Base-by-base conservation (phyloP, 2,329 filamentous ascomycete genomes). In the Exophiala lecanii-corni region DNA sequence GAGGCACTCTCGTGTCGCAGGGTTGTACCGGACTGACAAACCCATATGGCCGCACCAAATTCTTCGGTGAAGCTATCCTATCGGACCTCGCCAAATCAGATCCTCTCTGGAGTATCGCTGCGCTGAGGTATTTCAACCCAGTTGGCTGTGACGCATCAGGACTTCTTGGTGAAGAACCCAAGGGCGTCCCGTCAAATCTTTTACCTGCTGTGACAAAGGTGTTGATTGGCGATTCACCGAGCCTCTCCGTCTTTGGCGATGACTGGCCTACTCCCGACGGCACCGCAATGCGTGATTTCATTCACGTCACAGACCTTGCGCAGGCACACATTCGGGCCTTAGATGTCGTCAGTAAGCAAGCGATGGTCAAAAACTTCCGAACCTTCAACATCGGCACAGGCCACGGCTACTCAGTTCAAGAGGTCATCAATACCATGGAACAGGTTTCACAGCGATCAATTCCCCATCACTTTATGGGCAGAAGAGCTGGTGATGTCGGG, bases 91-190 rank as follows among this genome's bases (percentile, higher is more conserved):
- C 78, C 10, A 63, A 67, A 13, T 74, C 80, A 2, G 77, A 83
- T 58, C 71, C 77, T 4, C 69, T 73, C 17, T 82, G 79, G 78
- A 74, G 73, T 12, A 78, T 82, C 51, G 76, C 78, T 23, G 76
- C 78, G 3, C 66, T 84, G 19, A 71, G 80, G 20, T 84, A 84
- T 62, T 84, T 84, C 66, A 84, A 83, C 50, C 81, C 80, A 1
- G 75, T 82, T 40, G 80, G 81, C 5, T 82, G 78, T 59, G 77
- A 84, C 56, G 67, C 76, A 18, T 81, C 78, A 2, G 81, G 80
- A 12, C 64, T 81, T 5, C 66, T 84, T 9, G 77, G 79, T 13
- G 81, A 84, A 62, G 76, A 82, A 58, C 80, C 81, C 17, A 70
- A 74, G 42, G 74, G 74, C 44, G 72, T 69, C 25, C 77, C 80